phyloP scores from a whole-genome alignment of 345 rosid genomes.

The Citrus sinensis region DNA sequence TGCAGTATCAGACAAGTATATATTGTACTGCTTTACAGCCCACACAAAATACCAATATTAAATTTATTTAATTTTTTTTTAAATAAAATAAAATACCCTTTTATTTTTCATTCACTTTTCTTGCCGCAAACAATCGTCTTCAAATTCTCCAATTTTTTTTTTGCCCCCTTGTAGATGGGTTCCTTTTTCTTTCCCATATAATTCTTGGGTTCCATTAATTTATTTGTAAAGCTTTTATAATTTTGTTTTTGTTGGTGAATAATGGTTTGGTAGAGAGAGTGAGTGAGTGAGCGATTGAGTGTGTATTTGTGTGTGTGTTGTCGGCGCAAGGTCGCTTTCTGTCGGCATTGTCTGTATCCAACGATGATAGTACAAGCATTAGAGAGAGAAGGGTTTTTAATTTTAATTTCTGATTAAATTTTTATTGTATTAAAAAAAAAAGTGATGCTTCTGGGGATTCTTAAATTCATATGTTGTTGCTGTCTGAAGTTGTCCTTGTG shows the following conservation, averaged over 20 bases:
- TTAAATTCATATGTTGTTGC: conserved; percentile 18
- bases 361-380: conserved; percentile 41
- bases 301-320: conserved; percentile 34
- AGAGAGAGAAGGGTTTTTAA: conserved; percentile 17
- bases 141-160: not conserved
- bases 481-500: conserved; percentile 9
- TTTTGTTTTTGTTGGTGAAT: not conserved
- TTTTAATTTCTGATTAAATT: not conserved
- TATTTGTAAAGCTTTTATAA: not conserved
- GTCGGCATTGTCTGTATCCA: conserved; percentile 89
- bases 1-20: conserved; percentile 52
- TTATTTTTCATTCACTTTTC: not conserved
- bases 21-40: conserved; percentile 49
- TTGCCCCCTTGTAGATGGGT: not conserved
- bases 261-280: conserved; percentile 17
- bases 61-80: not conserved
- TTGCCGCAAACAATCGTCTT: not conserved
- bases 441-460: conserved; percentile 31
- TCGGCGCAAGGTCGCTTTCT: conserved; percentile 86
- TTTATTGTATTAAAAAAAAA: conserved; percentile 37
- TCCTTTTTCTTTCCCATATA: not conserved
- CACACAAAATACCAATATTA: conserved; percentile 18
- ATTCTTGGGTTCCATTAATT: conserved; percentile 3
- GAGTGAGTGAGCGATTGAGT: conserved; percentile 23
- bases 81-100: not conserved